phyloP scores from a whole-genome alignment of 2,329 filamentous ascomycete species.

The Colletotrichum tofieldiae region DNA sequence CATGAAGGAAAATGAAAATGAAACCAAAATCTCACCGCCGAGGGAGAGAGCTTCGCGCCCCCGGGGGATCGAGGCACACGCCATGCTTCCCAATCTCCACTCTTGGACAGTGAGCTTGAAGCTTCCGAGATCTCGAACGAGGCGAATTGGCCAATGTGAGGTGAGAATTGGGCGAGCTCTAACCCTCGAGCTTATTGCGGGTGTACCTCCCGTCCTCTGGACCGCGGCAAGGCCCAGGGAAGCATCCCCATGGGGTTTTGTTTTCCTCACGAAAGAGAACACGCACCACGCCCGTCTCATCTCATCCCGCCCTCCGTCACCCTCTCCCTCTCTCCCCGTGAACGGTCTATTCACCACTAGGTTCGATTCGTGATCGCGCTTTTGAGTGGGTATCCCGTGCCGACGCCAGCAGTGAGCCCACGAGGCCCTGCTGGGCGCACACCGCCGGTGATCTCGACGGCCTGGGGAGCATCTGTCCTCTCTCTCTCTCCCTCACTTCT shows the following conservation, averaged over 20 bases:
- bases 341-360: slow-evolving; percentile 1
- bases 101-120: slow-evolving; percentile 14
- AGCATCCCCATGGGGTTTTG: slow-evolving; percentile 19
- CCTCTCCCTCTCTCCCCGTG: slow-evolving; percentile 1
- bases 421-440: not conserved
- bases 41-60: not conserved
- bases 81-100: slow-evolving; percentile 22
- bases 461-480: not conserved
- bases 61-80: not conserved
- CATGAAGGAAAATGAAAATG: not conserved
- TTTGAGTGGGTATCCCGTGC: not conserved
- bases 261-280: not conserved
- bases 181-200: slow-evolving; percentile 22
- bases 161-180: slow-evolving; percentile 33
- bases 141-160: slow-evolving; percentile 41
- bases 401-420: not conserved
- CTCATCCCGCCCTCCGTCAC: not conserved
- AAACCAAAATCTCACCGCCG: slow-evolving; percentile 1
- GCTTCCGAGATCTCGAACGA: slow-evolving; percentile 19
- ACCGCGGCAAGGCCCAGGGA: slow-evolving; percentile 28
- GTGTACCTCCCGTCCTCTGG: slow-evolving; percentile 18
- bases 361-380: not conserved
- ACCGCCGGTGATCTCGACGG: not conserved
- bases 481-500: not conserved
- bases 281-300: slow-evolving; percentile 9